Evolutionary conservation across 306 rosid genomes (phyloP).

Genomic region (Rubus parviflorus): DNA sequence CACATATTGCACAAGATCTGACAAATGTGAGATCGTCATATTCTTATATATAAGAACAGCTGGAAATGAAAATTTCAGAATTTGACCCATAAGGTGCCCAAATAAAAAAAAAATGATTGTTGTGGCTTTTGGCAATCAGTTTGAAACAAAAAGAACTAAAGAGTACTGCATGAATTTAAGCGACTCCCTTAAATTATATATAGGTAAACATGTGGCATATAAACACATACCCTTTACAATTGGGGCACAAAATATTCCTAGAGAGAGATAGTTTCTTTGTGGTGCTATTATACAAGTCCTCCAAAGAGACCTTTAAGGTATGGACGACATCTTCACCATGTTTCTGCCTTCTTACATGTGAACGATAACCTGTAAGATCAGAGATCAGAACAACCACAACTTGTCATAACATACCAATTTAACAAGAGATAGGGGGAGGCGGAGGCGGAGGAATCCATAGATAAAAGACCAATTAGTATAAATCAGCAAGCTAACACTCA

Average conservation of each 20-base stretch:
- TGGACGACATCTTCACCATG: slow-evolving; percentile 83
- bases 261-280: slow-evolving; percentile 71
- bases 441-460: not conserved
- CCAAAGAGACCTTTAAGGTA: slow-evolving; percentile 71
- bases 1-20: slow-evolving; percentile 6
- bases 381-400: slow-evolving; percentile 1
- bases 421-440: not conserved
- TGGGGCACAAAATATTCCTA: slow-evolving; percentile 49
- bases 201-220: slow-evolving; percentile 3
- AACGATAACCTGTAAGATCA: slow-evolving; percentile 40
- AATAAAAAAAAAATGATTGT: not conserved
- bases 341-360: slow-evolving; percentile 67
- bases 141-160: not conserved
- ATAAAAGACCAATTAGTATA: not conserved
- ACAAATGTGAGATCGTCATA: slow-evolving; percentile 15
- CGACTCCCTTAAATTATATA: not conserved
- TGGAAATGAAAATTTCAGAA: not conserved
- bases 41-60: slow-evolving; percentile 4
- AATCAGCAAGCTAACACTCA: slow-evolving; percentile 29
- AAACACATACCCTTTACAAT: slow-evolving; percentile 69
- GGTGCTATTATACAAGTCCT: slow-evolving; percentile 71
- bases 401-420: slow-evolving; percentile 10
- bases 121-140: not conserved
- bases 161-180: not conserved
- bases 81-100: not conserved